Percentiles rank a stretch among this genome's conserved stretches.
phyloP scores from a whole-genome alignment of 2,329 filamentous ascomycete species.

The Pseudogymnoascus sp. region DNA sequence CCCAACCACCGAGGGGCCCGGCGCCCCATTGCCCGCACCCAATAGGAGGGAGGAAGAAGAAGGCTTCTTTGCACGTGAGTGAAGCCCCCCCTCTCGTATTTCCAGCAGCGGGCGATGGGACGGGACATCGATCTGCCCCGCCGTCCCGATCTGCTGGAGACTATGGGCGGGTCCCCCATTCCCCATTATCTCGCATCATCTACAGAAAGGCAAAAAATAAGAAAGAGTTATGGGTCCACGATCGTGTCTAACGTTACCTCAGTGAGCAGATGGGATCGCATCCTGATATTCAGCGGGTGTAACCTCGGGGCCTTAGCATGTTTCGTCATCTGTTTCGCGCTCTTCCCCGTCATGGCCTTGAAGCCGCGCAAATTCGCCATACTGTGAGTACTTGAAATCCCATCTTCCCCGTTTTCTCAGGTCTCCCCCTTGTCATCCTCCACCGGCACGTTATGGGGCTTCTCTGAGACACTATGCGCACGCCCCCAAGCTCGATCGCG shows the following conservation, averaged over 20 bases:
- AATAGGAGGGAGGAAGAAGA: slow-evolving; percentile 88
- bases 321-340: slow-evolving; percentile 85
- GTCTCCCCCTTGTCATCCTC: neutral
- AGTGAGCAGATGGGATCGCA: slow-evolving; percentile 97
- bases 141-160: slow-evolving; percentile 24
- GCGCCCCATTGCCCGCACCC: slow-evolving; percentile 77
- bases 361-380: slow-evolving; percentile 92
- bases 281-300: slow-evolving; percentile 85
- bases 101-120: neutral
- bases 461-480: neutral
- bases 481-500: neutral
- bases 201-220: neutral
- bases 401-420: neutral
- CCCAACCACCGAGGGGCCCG: slow-evolving; percentile 72
- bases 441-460: neutral
- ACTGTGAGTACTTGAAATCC: slow-evolving; percentile 60
- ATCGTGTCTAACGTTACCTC: slow-evolving; percentile 7
- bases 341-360: slow-evolving; percentile 75
- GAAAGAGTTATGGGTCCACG: neutral
- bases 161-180: slow-evolving; percentile 21
- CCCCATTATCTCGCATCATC: slow-evolving; percentile 9
- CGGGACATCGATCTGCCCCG: slow-evolving; percentile 22
- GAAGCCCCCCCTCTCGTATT: slow-evolving; percentile 18
- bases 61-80: slow-evolving; percentile 91
- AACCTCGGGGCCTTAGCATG: slow-evolving; percentile 83